A percentile compares a stretch with the other conserved stretches of the same genome.
Evolutionary conservation across 257 asterid species (phyloP).

Genomic region (Capsicum chinense): DNA sequence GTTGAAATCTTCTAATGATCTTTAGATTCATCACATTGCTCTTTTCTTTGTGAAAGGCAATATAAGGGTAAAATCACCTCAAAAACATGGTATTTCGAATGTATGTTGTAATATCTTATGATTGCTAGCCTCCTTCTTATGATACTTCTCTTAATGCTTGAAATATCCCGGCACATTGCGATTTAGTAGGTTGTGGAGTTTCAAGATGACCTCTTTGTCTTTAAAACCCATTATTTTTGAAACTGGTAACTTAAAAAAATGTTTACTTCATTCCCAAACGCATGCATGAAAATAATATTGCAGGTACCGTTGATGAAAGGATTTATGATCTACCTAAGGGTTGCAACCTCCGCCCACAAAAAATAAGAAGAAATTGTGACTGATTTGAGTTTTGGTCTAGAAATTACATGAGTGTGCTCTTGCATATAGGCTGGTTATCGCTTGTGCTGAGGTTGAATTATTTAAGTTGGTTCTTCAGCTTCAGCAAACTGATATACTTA

Average conservation of each 20-base stretch:
- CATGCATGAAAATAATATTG: too few relatives aligned
- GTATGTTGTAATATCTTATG: neutral
- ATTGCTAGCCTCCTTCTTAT: neutral
- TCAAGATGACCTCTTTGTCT: neutral
- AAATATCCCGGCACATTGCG: neutral
- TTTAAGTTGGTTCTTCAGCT: neutral
- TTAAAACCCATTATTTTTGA: neutral
- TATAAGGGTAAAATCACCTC: neutral
- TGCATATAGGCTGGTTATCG: neutral
- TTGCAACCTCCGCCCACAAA: too few relatives aligned
- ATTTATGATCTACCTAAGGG: neutral
- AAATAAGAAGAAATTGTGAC: too few relatives aligned
- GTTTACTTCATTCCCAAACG: too few relatives aligned
- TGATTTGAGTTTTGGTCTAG: too few relatives aligned
- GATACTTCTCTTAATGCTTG: neutral
- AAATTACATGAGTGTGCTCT: neutral
- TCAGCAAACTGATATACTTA: neutral
- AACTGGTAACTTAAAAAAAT: too few relatives aligned
- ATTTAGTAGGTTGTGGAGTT: neutral
- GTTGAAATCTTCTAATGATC: neutral
- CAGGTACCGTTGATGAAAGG: neutral
- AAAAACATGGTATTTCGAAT: neutral
- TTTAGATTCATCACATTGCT: neutral
- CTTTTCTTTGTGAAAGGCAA: neutral
- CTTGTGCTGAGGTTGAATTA: neutral